These are phyloP conservation scores for Fusarium camptoceras DNA, from an alignment of 2,329 filamentous ascomycete species.

Conservation along the genomic window DNA sequence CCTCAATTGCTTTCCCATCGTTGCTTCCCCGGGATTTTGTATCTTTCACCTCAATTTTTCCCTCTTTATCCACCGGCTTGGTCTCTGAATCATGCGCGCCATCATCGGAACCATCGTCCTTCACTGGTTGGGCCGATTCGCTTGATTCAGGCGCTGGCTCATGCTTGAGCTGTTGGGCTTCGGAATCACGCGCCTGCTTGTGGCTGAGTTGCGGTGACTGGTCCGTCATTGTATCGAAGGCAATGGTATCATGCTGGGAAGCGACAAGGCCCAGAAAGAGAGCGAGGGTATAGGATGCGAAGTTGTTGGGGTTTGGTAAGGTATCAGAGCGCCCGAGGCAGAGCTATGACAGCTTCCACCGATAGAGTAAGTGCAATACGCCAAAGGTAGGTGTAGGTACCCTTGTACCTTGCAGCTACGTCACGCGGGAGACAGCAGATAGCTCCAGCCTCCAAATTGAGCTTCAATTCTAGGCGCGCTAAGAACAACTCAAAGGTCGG, in stretches of 20 bases:
- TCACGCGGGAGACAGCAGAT: constrained; percentile 43
- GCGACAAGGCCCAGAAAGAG: constrained; percentile 20
- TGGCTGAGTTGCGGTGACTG: constrained; percentile 53
- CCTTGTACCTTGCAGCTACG: constrained; percentile 48
- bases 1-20: constrained; percentile 39
- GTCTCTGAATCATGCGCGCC: constrained; percentile 56
- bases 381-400: constrained; percentile 28
- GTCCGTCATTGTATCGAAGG: constrained; percentile 56
- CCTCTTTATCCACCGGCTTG: not conserved
- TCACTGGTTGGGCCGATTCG: constrained; percentile 8
- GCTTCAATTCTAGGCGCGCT: constrained; percentile 32
- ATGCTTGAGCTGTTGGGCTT: constrained; percentile 33
- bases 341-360: constrained; percentile 45
- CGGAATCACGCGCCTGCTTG: constrained; percentile 34
- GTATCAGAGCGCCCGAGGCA: constrained; percentile 22
- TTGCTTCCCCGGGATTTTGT: constrained; percentile 16
- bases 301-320: constrained; percentile 16
- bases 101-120: constrained; percentile 12
- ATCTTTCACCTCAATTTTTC: constrained; percentile 9
- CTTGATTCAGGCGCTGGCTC: constrained; percentile 30
- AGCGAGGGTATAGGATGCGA: constrained; percentile 20
- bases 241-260: constrained; percentile 49
- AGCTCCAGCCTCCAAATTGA: constrained; percentile 12
- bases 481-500: constrained; percentile 24
- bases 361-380: constrained; percentile 20